Base-by-base conservation (phyloP, 78 protist genomes). In the Dictyostelium intermedium region DNA sequence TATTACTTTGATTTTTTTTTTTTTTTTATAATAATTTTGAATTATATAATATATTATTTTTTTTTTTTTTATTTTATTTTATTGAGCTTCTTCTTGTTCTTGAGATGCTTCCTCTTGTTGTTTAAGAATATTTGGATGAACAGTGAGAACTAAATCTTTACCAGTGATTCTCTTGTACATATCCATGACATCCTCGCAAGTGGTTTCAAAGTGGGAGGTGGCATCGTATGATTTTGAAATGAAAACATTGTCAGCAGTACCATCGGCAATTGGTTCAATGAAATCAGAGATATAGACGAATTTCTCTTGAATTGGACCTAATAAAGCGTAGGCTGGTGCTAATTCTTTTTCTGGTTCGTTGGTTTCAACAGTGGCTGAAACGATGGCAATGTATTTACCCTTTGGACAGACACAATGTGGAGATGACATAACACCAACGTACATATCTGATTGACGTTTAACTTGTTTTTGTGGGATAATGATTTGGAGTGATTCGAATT, bases 381-480 rank as follows among this genome's bases (percentile, higher is more conserved):
- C 97, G 82, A 98, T 93, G 73, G 99, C 99, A 72, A 99, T 80
- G 97, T 72, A 99, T 84, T 95, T 83, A 86, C 99, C 99, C 83
- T 97, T 84, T 25, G 99, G 92, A 80, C 98, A 97, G 7, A 99
- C 99, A 34, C 82, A 60, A 95, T 98, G 99, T 39, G 92, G 53
- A 20, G 70, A 80, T 20, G 99, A 97, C 63, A 98, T 72, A 82
- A 20, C 37, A 50, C 97, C 81, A 37, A 99, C 89, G 95, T 99
- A 99, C 73, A 99, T 97, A 91, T 99, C 98, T 32, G 70, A 61
- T 84, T 96, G 72, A 34, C 99, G 95, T 69, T 83, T 86, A 70
- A 91, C 80, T 92, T 99, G 98, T 66, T 92, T 92, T 66, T 89
- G 98, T 20, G 99, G 99, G 63, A 99, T 92, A 97, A 99, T 98